Conservation (phyloP, 2,329 filamentous ascomycete species). For the Colletotrichum sp. region DNA sequence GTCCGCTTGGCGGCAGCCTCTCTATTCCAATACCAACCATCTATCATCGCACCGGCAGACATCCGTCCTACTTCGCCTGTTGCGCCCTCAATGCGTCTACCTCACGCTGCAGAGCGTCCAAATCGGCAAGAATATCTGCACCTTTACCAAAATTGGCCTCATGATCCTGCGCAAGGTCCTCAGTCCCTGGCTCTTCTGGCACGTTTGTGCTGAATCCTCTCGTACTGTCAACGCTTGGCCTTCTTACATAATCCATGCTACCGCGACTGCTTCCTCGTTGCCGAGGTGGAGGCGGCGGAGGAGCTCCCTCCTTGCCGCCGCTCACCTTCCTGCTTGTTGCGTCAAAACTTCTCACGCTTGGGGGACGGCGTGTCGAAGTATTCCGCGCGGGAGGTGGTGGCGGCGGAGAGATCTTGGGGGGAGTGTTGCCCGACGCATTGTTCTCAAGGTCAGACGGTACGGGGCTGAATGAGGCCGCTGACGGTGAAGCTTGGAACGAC, state of each 20-base stretch:
- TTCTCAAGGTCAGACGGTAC: neutral
- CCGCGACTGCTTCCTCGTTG: conserved; percentile 51
- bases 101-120: conserved; percentile 74
- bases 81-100: conserved; percentile 68
- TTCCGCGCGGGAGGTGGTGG: conserved; percentile 51
- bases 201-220: conserved; percentile 27
- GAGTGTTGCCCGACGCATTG: neutral
- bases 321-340: conserved; percentile 23
- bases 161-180: conserved; percentile 23
- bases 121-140: conserved; percentile 71
- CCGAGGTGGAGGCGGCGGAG: conserved; percentile 54
- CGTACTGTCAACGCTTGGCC: conserved; percentile 35
- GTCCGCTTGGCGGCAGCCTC: neutral
- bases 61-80: conserved; percentile 27
- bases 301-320: conserved; percentile 25
- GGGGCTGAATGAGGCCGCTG: conserved; percentile 1
- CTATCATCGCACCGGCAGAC: conserved; percentile 7
- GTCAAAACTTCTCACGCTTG: conserved; percentile 47
- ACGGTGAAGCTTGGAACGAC: conserved; percentile 8
- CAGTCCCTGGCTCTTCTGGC: conserved; percentile 24
- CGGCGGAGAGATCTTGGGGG: conserved; percentile 36
- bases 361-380: conserved; percentile 46
- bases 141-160: conserved; percentile 35
- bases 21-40: conserved; percentile 5
- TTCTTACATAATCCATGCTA: conserved; percentile 39